Evolutionary conservation across 257 asterid genomes (phyloP), one percentile per base, ranked within the genome.

Genomic region (Voacanga thouarsii): DNA sequence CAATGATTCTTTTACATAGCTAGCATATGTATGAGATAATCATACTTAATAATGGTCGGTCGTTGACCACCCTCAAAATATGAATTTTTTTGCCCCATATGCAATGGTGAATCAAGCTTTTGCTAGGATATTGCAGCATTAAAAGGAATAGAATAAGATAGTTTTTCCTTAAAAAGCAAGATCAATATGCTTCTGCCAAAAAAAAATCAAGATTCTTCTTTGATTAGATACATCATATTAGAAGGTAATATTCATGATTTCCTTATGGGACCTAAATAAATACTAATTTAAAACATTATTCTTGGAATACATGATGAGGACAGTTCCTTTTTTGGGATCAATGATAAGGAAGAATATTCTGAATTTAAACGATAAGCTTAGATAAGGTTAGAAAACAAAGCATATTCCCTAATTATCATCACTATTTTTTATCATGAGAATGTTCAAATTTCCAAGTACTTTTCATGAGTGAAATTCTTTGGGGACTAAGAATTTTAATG

Each of bases 271-370:
- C 66, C 57, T 16, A 55, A 24, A 11, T 3, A 43, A 43, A 26
- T 49, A 44, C 43, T 19, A 3, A 6, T 75, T 5, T 44, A n/a
- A 0, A 71, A 51, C 66, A 41, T 71, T 76, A 24, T 71, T 37
- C 63, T 69, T 61, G 24, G 82, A 77, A 77, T 60, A 77, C 21
- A 78, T 78, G 75, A 77, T 18, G 72, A 30, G n/a, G 9, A 50
- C 18, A 45, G 64, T 37, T 12, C 33, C 65, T 64, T 47, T 4
- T 55, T 82, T 16, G 24, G 39, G 30, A 26, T 55, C 71, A 26
- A 60, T 67, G 82, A 69, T 74, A 53, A 79, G 26, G 60, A 82
- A 26, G 81, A 75, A 77, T 80, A 47, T 33, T 72, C 75, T 41
- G 33, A 76, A 41, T n/a, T 74, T 41, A 30, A 82, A 51, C 11